Percentiles rank a stretch among this genome's conserved stretches.
Conservation (phyloP, 768 basidiomycete species). For the Hydnomerulius pinastri region DNA sequence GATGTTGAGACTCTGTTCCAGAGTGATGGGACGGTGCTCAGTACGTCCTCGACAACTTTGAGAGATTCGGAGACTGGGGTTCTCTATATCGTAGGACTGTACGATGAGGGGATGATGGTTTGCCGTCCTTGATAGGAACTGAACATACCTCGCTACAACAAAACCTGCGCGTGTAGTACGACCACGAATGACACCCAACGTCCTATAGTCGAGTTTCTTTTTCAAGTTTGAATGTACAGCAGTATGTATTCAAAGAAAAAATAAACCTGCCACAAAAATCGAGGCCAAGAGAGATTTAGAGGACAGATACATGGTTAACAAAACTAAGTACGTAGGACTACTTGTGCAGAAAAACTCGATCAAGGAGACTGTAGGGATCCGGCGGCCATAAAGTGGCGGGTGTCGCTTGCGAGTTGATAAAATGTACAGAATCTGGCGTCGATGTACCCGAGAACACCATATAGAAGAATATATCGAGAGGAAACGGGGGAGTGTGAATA, state of each 20-base stretch:
- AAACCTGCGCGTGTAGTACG: neutral
- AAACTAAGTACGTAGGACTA: neutral
- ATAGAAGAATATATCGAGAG: constrained; percentile 8
- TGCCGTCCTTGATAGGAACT: constrained; percentile 38
- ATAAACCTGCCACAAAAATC: neutral
- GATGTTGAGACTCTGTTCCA: constrained; percentile 68
- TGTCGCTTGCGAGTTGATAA: constrained; percentile 21
- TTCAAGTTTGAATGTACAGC: neutral
- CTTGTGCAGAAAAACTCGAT: neutral
- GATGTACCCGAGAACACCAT: constrained; percentile 21
- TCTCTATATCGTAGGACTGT: constrained; percentile 60
- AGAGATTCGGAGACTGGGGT: constrained; percentile 48
- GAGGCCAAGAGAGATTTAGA: constrained; percentile 1
- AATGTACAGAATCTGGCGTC: constrained; percentile 14
- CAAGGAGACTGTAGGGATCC: neutral
- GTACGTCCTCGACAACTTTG: constrained; percentile 53
- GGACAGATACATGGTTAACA: neutral
- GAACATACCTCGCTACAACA: neutral
- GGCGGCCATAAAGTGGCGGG: neutral
- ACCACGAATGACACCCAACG: neutral
- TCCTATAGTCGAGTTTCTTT: neutral
- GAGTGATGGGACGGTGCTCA: constrained; percentile 66
- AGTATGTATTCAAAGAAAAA: neutral
- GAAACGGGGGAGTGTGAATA: constrained; percentile 9
- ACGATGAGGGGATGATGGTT: constrained; percentile 54